Conservation (phyloP, 306 rosid genomes). For the Chamaecrista fasciculata region DNA sequence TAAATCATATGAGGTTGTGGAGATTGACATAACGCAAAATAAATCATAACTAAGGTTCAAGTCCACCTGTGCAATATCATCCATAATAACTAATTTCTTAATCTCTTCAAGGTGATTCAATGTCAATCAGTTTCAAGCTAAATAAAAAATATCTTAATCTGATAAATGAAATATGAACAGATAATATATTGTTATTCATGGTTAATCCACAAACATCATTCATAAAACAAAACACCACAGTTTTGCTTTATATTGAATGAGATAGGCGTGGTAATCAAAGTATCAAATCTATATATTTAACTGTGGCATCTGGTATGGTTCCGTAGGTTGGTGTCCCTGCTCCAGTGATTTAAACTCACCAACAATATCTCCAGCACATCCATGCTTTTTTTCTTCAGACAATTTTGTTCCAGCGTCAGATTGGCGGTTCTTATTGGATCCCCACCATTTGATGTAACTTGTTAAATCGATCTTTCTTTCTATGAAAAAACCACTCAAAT, state of each 20-base stretch:
- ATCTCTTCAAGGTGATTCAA: too few species aligned
- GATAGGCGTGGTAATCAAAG: too few species aligned
- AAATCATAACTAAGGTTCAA: constrained; percentile 62
- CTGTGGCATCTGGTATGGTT: constrained; percentile 70
- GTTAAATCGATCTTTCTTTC: constrained; percentile 74
- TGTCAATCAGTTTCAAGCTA: neutral
- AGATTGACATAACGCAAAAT: constrained; percentile 62
- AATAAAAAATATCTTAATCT: too few species aligned
- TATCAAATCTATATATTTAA: too few species aligned
- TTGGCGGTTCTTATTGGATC: constrained; percentile 53
- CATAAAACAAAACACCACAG: neutral
- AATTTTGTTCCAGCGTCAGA: constrained; percentile 40
- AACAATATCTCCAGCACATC: constrained; percentile 53
- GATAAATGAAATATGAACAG: too few species aligned
- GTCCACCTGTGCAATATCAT: constrained; percentile 83
- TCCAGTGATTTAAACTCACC: constrained; percentile 57
- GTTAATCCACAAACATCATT: neutral
- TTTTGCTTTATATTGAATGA: too few species aligned
- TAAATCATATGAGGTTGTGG: constrained; percentile 5
- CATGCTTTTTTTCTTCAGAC: constrained; percentile 49
- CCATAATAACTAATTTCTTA: too few species aligned
- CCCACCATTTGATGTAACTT: constrained; percentile 71
- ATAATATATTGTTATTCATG: neutral
- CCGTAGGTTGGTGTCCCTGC: constrained; percentile 42
- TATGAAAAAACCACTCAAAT: constrained; percentile 46